Base-by-base conservation (phyloP, 2,329 filamentous ascomycete species). In the Pseudocercospora musae region DNA sequence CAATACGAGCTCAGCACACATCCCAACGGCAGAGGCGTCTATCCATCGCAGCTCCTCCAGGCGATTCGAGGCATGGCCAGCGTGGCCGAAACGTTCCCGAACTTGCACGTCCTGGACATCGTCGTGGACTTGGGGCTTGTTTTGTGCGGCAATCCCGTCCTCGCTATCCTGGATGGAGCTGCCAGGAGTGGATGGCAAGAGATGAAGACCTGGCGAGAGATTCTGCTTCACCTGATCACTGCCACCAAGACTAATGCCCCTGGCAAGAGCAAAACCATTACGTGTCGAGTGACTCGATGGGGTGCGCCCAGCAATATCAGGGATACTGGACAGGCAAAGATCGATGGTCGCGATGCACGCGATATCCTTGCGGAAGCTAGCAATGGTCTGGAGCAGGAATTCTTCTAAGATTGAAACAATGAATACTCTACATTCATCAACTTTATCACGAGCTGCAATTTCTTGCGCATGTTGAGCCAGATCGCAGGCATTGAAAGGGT, bases 401-500 rank as follows among this genome's bases (percentile, higher is more conserved):
- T 33, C 11, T 33, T 33, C 13, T 33, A 11, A 33, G 3, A 15
- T 15, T 11, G 10, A 5, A 33, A 33, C 31, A 15, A 10, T 33
- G 11, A n/a, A n/a, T n/a, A n/a, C n/a, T n/a, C n/a, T n/a, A n/a
- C n/a, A n/a, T n/a, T n/a, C n/a, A n/a, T n/a, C n/a, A 58, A 58
- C 56, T 49, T 58, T 9, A 58, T 40, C 21, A 58, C 49, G 2
- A 58, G 25, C 31, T 58, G 46, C 9, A 54, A 9, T 20, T 62
- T 62, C 54, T 62, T 62, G 42, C 53, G 59, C 25, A 25, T 29
- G 33, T 57, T 62, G 33, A 62, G 59, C 13, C 46, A 62, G 10
- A 58, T 55, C 44, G 50, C 27, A 11, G 59, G 59, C 50, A 62
- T 58, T 4, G 59, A 54, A n/a, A 62, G 44, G 11, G 33, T 44